Base-by-base conservation (phyloP, 2,329 filamentous ascomycete genomes). In the Penicillium sp. region DNA sequence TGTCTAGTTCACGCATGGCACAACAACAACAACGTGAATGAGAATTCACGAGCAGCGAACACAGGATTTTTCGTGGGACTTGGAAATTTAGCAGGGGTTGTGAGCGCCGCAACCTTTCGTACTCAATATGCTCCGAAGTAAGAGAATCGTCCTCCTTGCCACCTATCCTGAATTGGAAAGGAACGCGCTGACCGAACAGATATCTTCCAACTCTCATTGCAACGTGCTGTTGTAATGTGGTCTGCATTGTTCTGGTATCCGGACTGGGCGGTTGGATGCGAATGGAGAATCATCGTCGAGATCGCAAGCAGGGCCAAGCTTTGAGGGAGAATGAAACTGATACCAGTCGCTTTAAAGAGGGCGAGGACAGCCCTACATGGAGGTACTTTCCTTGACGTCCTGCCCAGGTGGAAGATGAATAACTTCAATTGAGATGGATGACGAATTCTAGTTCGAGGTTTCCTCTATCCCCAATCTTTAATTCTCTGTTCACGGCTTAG, bases 21-120 rank as follows among this genome's bases (percentile, higher is more conserved):
- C 54, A 81, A 81, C 52, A 82, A 81, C 56, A 82, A 82, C 60
- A 81, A 79, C 40, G 65, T 80, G 7, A 74, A 77, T 22, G 79
- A 83, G 65, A 81, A 75, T 41, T 72, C 70, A 0, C 73, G 79
- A 0, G 79, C 79, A 5, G 77, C 78, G 0, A 79, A 75, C 9
- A 81, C 77, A 1, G 79, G 75, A 0, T 64, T 81, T 13, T 67
- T 79, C 1, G 78, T 79, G 5, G 79, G 77, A 0, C 61, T 82
- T 7, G 78, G 77, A 0, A 82, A 82, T 54, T 54, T 82, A 3
- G 78, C 73, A 0, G 79, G 79, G 0, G 75, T 82, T 13, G 50
- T 81, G n/a, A 68, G 65, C 44, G 62, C 64, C 2, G 76, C 72
- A 1, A 81, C 77, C 0, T 82, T 81, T 50, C 70, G 78, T 7